These are phyloP conservation scores for Ceratocystis alfenasii DNA, from an alignment of 2,329 filamentous ascomycete species.

Conservation along the genomic window DNA sequence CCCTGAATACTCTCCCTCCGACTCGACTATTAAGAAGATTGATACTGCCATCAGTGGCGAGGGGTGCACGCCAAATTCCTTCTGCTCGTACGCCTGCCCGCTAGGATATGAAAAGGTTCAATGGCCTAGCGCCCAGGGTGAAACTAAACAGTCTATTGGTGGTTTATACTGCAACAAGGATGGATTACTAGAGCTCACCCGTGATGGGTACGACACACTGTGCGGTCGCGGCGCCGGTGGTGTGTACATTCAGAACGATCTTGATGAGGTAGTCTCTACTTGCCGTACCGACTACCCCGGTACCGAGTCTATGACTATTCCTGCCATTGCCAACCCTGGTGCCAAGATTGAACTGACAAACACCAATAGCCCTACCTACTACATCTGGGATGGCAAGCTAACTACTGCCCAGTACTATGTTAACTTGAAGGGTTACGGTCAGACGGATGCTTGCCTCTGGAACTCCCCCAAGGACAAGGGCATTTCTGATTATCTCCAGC, in stretches of 20 bases:
- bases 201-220: slow-evolving; percentile 52
- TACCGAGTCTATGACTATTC: slow-evolving; percentile 76
- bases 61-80: slow-evolving; percentile 48
- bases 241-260: slow-evolving; percentile 63
- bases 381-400: slow-evolving; percentile 57
- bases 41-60: slow-evolving; percentile 47
- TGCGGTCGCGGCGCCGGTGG: slow-evolving; percentile 62
- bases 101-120: slow-evolving; percentile 84
- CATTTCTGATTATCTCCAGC: no score
- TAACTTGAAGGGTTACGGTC: slow-evolving; percentile 62
- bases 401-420: slow-evolving; percentile 96
- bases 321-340: slow-evolving; percentile 52
- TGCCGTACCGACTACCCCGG: slow-evolving; percentile 97
- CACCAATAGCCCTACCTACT: slow-evolving; percentile 61
- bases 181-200: slow-evolving; percentile 68
- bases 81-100: slow-evolving; percentile 93
- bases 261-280: slow-evolving; percentile 54
- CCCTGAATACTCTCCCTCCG: slow-evolving; percentile 39
- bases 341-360: slow-evolving; percentile 55
- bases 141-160: slow-evolving; percentile 72
- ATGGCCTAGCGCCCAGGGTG: slow-evolving; percentile 69
- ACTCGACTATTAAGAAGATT: slow-evolving; percentile 51
- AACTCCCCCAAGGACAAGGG: slow-evolving; percentile 35
- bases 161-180: slow-evolving; percentile 66
- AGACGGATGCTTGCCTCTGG: slow-evolving; percentile 68